Evolutionary conservation across 768 basidiomycete genomes (phyloP).

Genomic region (Harrya chromipes): DNA sequence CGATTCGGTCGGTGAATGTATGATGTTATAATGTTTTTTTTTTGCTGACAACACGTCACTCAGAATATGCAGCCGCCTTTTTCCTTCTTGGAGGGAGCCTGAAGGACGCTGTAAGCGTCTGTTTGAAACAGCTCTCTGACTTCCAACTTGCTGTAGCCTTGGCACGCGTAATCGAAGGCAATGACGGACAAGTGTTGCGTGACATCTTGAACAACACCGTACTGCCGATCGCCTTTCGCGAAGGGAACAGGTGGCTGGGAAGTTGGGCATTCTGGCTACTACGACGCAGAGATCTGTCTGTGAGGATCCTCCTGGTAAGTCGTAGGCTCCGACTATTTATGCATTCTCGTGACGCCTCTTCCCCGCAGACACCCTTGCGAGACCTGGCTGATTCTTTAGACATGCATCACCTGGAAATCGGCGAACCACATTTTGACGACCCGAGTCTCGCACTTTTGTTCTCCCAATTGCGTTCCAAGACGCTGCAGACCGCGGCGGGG

Average conservation of each 20-base stretch:
- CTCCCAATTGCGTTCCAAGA: constrained; percentile 84
- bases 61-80: constrained; percentile 98
- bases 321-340: not conserved
- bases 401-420: constrained; percentile 59
- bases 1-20: constrained; percentile 68
- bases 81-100: constrained; percentile 88
- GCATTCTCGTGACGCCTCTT: not conserved
- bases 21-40: not conserved
- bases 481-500: constrained; percentile 89
- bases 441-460: constrained; percentile 90
- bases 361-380: constrained; percentile 64
- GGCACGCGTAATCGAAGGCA: constrained; percentile 80
- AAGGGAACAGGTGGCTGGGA: constrained; percentile 90
- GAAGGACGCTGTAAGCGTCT: constrained; percentile 90
- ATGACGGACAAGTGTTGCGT: constrained; percentile 73
- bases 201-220: constrained; percentile 72
- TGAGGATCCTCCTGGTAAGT: constrained; percentile 84
- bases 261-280: constrained; percentile 98
- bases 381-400: constrained; percentile 63
- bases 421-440: constrained; percentile 89
- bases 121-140: constrained; percentile 82
- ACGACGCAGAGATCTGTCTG: constrained; percentile 82
- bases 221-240: constrained; percentile 77
- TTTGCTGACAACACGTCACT: constrained; percentile 1
- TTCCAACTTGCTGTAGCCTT: constrained; percentile 88